Base-by-base conservation (phyloP, 73 alveolate genomes). In the Uronychia setigera region DNA sequence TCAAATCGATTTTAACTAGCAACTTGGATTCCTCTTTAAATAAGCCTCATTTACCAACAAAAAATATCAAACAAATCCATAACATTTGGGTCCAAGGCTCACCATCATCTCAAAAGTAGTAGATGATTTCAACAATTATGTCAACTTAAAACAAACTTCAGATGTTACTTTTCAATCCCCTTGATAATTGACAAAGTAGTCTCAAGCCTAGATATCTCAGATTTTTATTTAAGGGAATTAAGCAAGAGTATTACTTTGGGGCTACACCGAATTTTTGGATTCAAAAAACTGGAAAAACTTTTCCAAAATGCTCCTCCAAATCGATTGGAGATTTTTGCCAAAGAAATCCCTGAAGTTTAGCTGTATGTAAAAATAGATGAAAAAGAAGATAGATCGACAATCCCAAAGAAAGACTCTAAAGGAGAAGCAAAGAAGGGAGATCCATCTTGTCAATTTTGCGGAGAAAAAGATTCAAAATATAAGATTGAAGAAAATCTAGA, bases 401-500 rank as follows among this genome's bases (percentile, higher is more conserved):
- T 46, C 67, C 67, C 67, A 11, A 46, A 46, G 19, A 46, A 46
- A 19, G 19, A 5, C 67, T 46, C 67, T 5, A n/a, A n/a, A n/a
- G n/a, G n/a, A n/a, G 67, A 46, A 11, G 67, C 67, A 46, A 46
- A 46, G 67, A 5, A 5, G n/a, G 19, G 19, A 46, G 67, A 46
- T 5, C 67, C 67, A 11, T 46, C 67, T 46, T 46, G 67, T 19
- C 67, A 46, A 19, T 98, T 90, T 83, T 97, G 99, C 81, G 97
- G 97, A 32, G 83, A 84, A 31, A 87, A 77, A 79, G 92, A 96
- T 87, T 94, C 98, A 0, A 89, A 84, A 33, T 97, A 95, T 89
- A 88, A 80, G 1, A 19, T 46, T 19, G 91, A 94, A 29, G 98
- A 96, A 34, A 87, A 92, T 59, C 85, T 96, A 33, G 99, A 98